Percentiles rank a stretch among this genome's conserved stretches.
These are phyloP conservation scores for Daedaleopsis sinensis DNA, from an alignment of 768 basidiomycete species.

Conservation along the genomic window DNA sequence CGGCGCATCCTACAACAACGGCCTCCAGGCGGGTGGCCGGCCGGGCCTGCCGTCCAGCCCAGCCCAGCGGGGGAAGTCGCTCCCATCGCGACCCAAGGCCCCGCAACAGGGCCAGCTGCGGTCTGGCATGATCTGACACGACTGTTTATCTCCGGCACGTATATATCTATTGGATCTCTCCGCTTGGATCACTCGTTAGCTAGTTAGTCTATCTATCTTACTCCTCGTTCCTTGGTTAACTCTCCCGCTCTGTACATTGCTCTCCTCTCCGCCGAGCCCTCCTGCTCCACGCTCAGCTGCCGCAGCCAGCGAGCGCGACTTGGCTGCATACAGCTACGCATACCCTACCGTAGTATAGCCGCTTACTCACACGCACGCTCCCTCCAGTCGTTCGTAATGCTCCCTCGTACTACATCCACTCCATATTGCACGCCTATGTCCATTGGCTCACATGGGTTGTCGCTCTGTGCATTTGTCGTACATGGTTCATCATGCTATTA, in stretches of 20 bases:
- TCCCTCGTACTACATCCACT: conserved; percentile 11
- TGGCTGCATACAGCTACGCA: background rate
- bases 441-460: background rate
- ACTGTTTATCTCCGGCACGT: background rate
- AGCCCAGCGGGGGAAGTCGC: conserved; percentile 7
- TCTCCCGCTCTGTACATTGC: conserved; percentile 11
- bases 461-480: background rate
- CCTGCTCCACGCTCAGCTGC: background rate
- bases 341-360: background rate
- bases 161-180: conserved; percentile 12
- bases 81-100: conserved; percentile 15
- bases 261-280: background rate
- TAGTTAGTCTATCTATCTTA: conserved; percentile 19
- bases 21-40: background rate
- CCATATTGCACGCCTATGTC: background rate
- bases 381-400: background rate
- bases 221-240: conserved; percentile 15
- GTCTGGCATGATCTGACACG: conserved; percentile 19
- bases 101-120: conserved; percentile 21
- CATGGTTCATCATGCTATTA: background rate
- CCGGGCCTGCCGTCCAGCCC: conserved; percentile 17
- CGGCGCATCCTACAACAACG: conserved; percentile 2
- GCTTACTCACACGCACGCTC: background rate
- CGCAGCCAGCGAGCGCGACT: background rate
- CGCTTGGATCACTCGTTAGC: conserved; percentile 10